Base-by-base conservation (phyloP, 345 rosid genomes). In the Pistacia integerrima region DNA sequence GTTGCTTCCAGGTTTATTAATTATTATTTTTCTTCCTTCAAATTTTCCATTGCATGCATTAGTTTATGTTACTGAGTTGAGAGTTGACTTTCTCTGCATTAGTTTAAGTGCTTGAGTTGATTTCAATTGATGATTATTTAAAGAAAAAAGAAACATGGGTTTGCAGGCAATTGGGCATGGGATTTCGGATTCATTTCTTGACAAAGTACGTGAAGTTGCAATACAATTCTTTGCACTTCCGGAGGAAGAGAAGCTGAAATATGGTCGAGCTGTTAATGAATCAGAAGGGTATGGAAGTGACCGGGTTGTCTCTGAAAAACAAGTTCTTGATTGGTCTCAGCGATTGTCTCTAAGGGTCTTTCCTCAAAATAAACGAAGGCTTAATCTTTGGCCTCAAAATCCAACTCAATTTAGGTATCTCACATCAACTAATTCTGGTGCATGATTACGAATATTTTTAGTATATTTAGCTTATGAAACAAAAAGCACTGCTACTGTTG, bases 211-310 rank as follows among this genome's bases (percentile, higher is more conserved):
- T 1, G 64, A 69, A 67, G 81, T 77, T 11, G 72, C 88, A 3
- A 67, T 74, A 46, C 79, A 82, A 28, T 87, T 88, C 76, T 88
- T 85, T 7, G 79, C 64, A 25, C 82, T 85, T 30, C 80, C 88
- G 14, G 14, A 38, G 70, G 80, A 87, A 74, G 86, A 88, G 84
- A 88, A 84, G 80, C 78, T 55, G 20, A 83, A 83, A 30, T 80
- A 73, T 71, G 73, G 68, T 33, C 73, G 85, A 77, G 85, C 82
- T 35, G 74, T n/a, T 38, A 78, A 77, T 4, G 82, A 74, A 60
- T 67, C 78, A 3, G 81, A 88, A 80, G 92, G 94, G 10, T 85
- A 87, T 68, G 88, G 85, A 8, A 83, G 75, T 64, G 92, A 88
- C 82, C 52, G 44, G 63, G 62, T 88, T 22, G 85, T 84, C 20